Base-by-base conservation (phyloP, 2,329 filamentous ascomycete species). In the Domatiomyces catenatus region DNA sequence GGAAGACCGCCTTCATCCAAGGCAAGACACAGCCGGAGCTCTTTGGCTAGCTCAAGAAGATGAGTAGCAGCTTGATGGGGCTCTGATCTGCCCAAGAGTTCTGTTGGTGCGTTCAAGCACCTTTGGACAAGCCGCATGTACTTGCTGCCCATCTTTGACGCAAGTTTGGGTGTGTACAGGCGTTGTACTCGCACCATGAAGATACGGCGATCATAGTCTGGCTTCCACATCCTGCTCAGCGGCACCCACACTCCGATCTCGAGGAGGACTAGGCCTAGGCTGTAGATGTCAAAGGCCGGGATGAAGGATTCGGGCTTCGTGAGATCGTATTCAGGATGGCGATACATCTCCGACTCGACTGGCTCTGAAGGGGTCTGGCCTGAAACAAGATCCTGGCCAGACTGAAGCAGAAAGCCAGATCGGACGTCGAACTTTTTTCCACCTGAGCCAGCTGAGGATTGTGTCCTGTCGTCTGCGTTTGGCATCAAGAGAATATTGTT, bases 161-260 rank as follows among this genome's bases (percentile, higher is more conserved):
- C 76, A 28, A 83, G 65, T 54, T 78, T 79, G 32, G 77, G 74
- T 44, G 79, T 72, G 59, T 79, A 82, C 1, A 80, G 71, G 56
- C 75, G 76, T 61, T 81, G 76, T n/a, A 83, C 69, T 39, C 78
- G 70, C 47, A 76, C 69, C 61, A 80, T 80, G 67, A 82, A 82
- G 64, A 79, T 77, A 17, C 69, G 66, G 18, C 77, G 71, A 20
- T 73, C 74, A 61, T 83, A 83, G 60, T 81, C 81, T 54, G 74
- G 67, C 59, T 83, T 83, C 75, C 77, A 82, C 18, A 82, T 62
- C 51, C 76, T 75, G 50, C 73, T 74, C 22, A 82, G 67, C 0
- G 79, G 79, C 26, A 74, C 72, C 79, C 79, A 83, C 2, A 82
- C 63, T 3, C 79, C 79, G 53, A 82, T 75, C 58, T 83, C 79